A percentile compares a stretch with the other conserved stretches of the same genome.
These are phyloP conservation scores for Musa beccarii DNA, from an alignment of 176 grass and related monocot species.

Conservation along the genomic window DNA sequence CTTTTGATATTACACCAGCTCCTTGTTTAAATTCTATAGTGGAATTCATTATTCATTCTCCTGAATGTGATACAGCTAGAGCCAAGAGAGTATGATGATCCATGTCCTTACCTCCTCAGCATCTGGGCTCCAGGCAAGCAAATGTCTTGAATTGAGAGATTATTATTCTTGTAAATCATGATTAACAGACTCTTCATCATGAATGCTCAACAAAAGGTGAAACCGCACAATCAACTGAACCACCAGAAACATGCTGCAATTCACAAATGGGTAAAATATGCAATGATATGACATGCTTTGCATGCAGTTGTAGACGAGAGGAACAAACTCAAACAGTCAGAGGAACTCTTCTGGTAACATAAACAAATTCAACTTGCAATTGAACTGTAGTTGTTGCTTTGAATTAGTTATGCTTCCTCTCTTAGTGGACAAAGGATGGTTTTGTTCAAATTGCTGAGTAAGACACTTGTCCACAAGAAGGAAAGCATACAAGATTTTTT, in stretches of 20 bases:
- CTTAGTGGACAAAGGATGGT: no score
- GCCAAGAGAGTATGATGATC: conserved; percentile 58
- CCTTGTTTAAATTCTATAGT: not conserved
- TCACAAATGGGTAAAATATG: conserved; percentile 32
- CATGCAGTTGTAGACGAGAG: conserved; percentile 35
- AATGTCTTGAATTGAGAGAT: conserved; percentile 19
- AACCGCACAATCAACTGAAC: conserved; percentile 37
- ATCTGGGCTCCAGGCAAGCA: conserved; percentile 58
- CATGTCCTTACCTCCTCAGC: conserved; percentile 68
- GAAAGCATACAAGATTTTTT: no score
- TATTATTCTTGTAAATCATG: not conserved
- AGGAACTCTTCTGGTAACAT: conserved; percentile 80
- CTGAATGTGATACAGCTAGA: conserved; percentile 20
- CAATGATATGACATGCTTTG: conserved; percentile 32
- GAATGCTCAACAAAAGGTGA: conserved; percentile 26
- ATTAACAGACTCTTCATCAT: not conserved
- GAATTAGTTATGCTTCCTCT: no score
- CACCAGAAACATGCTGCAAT: conserved; percentile 30
- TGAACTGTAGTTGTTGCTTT: not conserved
- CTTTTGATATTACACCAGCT: not conserved
- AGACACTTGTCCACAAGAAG: no score
- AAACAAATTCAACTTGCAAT: not conserved
- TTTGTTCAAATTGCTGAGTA: no score
- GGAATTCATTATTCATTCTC: not conserved
- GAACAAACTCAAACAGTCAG: conserved; percentile 55